These are phyloP conservation scores for Phytopythium boreale DNA, from an alignment of 352 stramenopile genomes.

Conservation along the genomic window DNA sequence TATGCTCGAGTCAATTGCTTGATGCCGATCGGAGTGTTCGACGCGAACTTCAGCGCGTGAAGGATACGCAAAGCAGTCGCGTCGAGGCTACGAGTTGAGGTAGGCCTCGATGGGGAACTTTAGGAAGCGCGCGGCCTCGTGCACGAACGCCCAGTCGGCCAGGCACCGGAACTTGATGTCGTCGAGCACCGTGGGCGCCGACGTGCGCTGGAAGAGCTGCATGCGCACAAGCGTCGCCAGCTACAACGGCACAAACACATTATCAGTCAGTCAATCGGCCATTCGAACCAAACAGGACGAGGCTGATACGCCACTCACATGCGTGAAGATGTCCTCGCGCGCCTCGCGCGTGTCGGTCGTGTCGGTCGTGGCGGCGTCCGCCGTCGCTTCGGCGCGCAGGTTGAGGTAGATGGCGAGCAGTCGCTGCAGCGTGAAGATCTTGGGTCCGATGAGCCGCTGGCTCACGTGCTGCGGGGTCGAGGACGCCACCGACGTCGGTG, in stretches of 20 bases:
- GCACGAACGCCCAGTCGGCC: constrained; percentile 63
- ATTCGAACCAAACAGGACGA: not conserved
- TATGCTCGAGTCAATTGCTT: too few relatives aligned
- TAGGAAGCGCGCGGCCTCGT: constrained; percentile 47
- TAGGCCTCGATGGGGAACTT: constrained; percentile 64
- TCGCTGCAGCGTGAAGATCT: constrained; percentile 70
- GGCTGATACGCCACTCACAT: constrained; percentile 32
- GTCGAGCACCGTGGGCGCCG: constrained; percentile 60
- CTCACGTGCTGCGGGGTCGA: constrained; percentile 38
- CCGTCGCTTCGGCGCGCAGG: constrained; percentile 47
- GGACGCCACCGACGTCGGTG: constrained; percentile 26
- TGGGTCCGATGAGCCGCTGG: constrained; percentile 63
- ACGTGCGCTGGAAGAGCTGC: constrained; percentile 75
- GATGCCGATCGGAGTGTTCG: too few relatives aligned
- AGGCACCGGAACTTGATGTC: constrained; percentile 80
- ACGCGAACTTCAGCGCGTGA: too few relatives aligned
- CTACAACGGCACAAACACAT: constrained; percentile 19
- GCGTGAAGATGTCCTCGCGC: constrained; percentile 73
- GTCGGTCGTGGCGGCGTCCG: constrained; percentile 11
- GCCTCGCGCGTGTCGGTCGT: constrained; percentile 9
- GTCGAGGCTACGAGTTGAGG: constrained; percentile 29
- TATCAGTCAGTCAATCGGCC: not conserved
- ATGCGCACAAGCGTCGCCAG: constrained; percentile 73
- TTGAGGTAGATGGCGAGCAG: constrained; percentile 80
- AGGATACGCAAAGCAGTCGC: not conserved